Evolutionary conservation across 2,329 filamentous ascomycete species (phyloP), one percentile per base, ranked within the genome.

Genomic region (Fusarium proliferatum): DNA sequence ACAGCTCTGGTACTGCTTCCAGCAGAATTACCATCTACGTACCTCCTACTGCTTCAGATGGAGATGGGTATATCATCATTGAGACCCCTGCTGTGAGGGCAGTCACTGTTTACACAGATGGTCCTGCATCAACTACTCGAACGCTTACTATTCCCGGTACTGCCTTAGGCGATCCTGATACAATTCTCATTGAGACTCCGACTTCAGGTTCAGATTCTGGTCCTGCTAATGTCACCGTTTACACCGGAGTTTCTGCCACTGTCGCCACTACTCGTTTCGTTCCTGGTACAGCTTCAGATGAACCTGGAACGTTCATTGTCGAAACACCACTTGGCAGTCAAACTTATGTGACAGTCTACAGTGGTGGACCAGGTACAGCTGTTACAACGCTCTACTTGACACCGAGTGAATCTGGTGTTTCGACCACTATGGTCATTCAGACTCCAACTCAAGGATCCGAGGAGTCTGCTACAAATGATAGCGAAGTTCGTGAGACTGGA

Each of bases 401-500:
- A 9, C 61, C 55, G 1, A 67, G 42, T 19, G 45, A 13, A 7
- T 41, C 46, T 8, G 68, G 62, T 0, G 68, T 61, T 0, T 66
- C 43, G 1, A 71, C 68, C 7, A 72, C 58, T 3, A 45, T 72
- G 30, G 21, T 64, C 13, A 70, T 72, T 4, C 51, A 73, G 9
- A 72, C 71, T 5, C 71, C 71, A 3, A 71, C 69, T 2, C 43
- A 45, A 17, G 28, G 34, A 16, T 2, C n/a, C 0, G 28, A 28
- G 2, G 28, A 23, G 6, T 26, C 33, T 13, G 30, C 17, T 0
- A 61, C 43, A 9, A 41, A 26, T 16, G 4, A 30, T 7, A 17
- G 23, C 6, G 10, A 5, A 4, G 1, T 5, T 0, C 6, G 39
- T 8, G 26, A 53, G n/a, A 69, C 58, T 8, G 26, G 30, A 21